A percentile compares a stretch with the other conserved stretches of the same genome.
These are phyloP conservation scores for Puccinia coronata DNA, from an alignment of 1,284 basidiomycete species.

Conservation along the genomic window DNA sequence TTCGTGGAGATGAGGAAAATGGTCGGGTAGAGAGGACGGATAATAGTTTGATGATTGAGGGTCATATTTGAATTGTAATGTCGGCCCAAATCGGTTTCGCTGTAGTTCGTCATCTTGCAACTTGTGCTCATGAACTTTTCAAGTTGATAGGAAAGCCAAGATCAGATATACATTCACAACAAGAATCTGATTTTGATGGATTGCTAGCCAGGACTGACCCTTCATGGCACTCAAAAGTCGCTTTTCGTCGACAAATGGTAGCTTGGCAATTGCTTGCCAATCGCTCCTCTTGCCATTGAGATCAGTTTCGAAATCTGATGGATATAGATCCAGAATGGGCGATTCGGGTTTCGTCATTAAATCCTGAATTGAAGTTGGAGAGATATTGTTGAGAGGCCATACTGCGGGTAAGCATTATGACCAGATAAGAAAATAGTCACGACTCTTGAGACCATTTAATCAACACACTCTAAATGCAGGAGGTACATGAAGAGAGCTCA, in stretches of 20 bases:
- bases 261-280: slow-evolving; percentile 98
- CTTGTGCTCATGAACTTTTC: slow-evolving; percentile 66
- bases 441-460: not conserved
- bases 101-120: slow-evolving; percentile 74
- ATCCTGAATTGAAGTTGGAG: slow-evolving; percentile 69
- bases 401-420: not conserved
- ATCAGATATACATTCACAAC: not conserved
- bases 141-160: not conserved
- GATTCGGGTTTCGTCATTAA: slow-evolving; percentile 85
- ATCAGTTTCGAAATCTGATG: slow-evolving; percentile 83
- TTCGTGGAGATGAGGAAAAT: slow-evolving; percentile 83
- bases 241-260: slow-evolving; percentile 93
- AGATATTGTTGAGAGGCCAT: not conserved
- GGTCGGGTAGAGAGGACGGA: slow-evolving; percentile 86
- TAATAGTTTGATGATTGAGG: slow-evolving; percentile 64
- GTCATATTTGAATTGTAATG: slow-evolving; percentile 76
- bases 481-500: slow-evolving; percentile 85
- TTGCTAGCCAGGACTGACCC: slow-evolving; percentile 57
- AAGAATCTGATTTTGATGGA: not conserved
- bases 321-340: slow-evolving; percentile 93
- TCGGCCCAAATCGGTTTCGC: slow-evolving; percentile 78
- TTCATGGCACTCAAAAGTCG: slow-evolving; percentile 79
- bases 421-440: not conserved
- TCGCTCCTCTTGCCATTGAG: slow-evolving; percentile 97
- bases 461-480: slow-evolving; percentile 65